Evolutionary conservation across 2,329 filamentous ascomycete species (phyloP).

Genomic region (Colletotrichum liriopes): DNA sequence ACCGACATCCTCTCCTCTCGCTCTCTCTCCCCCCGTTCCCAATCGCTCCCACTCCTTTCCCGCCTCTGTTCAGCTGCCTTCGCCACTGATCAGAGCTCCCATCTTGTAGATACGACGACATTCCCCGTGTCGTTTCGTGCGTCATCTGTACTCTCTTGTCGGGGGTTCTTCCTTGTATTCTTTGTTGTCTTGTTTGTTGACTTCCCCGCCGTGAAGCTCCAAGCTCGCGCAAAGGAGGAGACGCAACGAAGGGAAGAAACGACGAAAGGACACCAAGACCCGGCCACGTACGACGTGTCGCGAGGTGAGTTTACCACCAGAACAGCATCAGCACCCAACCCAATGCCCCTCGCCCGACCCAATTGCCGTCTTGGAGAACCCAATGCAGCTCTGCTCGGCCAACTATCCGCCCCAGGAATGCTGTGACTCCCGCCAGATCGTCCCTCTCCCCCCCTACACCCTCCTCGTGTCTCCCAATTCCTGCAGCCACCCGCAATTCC

Average conservation of each 20-base stretch:
- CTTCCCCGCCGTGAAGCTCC: conserved; percentile 15
- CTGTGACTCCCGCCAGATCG: conserved; percentile 19
- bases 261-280: conserved; percentile 23
- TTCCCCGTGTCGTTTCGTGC: conserved; percentile 25
- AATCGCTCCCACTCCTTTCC: conserved; percentile 3
- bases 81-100: conserved; percentile 29
- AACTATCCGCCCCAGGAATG: conserved; percentile 4
- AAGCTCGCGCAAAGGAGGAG: conserved; percentile 27
- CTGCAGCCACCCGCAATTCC: conserved; percentile 32
- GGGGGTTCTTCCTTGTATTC: neutral
- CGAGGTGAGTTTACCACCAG: conserved; percentile 31
- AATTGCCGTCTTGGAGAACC: conserved; percentile 21
- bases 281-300: conserved; percentile 27
- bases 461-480: conserved; percentile 19
- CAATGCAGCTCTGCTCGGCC: conserved; percentile 22
- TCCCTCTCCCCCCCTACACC: neutral
- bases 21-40: neutral
- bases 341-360: conserved; percentile 9
- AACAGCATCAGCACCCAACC: neutral
- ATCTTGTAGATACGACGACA: conserved; percentile 33
- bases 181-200: conserved; percentile 6
- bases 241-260: conserved; percentile 1
- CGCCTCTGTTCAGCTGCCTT: conserved; percentile 26
- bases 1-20: conserved; percentile 1
- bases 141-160: conserved; percentile 3